Base-by-base conservation (phyloP, 2,329 filamentous ascomycete species). In the Beauveria medogensis region DNA sequence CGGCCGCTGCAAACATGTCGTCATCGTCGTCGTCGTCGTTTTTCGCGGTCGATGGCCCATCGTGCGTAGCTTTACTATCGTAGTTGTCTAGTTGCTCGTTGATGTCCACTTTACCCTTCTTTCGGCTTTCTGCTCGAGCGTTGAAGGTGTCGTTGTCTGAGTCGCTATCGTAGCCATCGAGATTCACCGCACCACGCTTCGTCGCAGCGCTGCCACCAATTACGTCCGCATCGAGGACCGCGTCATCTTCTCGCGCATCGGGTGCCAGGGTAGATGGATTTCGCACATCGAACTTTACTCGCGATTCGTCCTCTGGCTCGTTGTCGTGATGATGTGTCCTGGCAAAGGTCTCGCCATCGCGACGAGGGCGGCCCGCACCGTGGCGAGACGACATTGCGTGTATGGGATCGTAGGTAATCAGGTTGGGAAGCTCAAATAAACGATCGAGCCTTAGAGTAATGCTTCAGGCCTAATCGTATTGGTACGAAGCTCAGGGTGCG, bases 161-260 rank as follows among this genome's bases (percentile, higher is more conserved):
- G 74, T 99, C 94, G 10, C 89, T 94, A 67, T 97, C 93, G 76
- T 97, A 99, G 55, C 94, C 94, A 70, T 97, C 94, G 46, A 99
- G 86, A 69, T 97, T 97, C 60, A 99, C 90, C 0, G 93, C 94
- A 66, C 93, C 93, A 64, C 94, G 90, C 73, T 96, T 96, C 0
- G 91, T 90, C 10, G 86, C 85, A 1, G 84, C 84, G 20, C 85
- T 81, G 2, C 87, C 89, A 18, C 92, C 92, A 65, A 97, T 97
- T 44, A 97, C 92, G 70, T 97, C 94, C 24, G 92, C 91, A 55
- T 96, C 91, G 9, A 99, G 83, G 30, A 93, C 83, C 0, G 85
- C 84, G 67, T 92, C 80, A 24, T 76, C 85, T 65, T 89, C 89
- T 2, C 83, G 82, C 2, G 86, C 89, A 71, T 95, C 91, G 1